These are phyloP conservation scores for Zea mays DNA, from an alignment of 176 grass and related monocot genomes.

Conservation along the genomic window DNA sequence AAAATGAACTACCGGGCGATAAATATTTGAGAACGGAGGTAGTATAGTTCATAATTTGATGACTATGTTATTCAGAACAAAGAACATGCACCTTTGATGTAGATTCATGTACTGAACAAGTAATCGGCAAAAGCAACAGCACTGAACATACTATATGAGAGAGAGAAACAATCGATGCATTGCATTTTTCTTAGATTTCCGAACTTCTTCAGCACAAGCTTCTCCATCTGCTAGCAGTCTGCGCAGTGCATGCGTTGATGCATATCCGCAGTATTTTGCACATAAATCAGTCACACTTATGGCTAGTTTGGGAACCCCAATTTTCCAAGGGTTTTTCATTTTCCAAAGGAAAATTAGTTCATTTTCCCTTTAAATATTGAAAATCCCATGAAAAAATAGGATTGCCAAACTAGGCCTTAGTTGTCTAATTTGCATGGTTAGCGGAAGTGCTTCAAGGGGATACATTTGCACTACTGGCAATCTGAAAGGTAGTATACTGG, in stretches of 20 bases:
- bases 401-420: too few species aligned
- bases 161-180: neutral
- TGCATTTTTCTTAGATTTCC: slow-evolving; percentile 4
- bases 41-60: neutral
- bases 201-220: slow-evolving; percentile 6
- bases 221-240: neutral
- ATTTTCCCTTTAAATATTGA: too few species aligned
- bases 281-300: neutral
- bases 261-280: neutral
- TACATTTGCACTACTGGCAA: neutral
- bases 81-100: neutral
- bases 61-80: neutral
- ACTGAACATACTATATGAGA: neutral
- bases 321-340: too few species aligned
- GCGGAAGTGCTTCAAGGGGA: neutral
- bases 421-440: neutral
- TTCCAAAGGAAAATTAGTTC: too few species aligned
- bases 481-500: neutral
- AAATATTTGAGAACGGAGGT: too few species aligned
- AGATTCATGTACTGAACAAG: neutral
- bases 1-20: too few species aligned
- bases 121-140: neutral
- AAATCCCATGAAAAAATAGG: too few species aligned
- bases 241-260: neutral
- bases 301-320: too few species aligned